These are phyloP conservation scores for Globisporangium mamillatum DNA, from an alignment of 352 stramenopile genomes.

Conservation along the genomic window DNA sequence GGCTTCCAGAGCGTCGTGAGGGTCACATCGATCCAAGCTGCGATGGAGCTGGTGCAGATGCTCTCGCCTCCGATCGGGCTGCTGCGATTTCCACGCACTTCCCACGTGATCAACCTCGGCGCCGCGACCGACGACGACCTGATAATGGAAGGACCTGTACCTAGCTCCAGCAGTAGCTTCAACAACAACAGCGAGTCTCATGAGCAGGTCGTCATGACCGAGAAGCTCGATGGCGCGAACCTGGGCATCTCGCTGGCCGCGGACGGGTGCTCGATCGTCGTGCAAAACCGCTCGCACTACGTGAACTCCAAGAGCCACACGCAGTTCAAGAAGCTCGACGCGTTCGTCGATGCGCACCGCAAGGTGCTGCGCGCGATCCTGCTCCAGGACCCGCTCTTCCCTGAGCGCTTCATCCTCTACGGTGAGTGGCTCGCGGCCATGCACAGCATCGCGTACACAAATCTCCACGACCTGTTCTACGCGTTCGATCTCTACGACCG, in stretches of 20 bases:
- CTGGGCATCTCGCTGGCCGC: conserved; percentile 67
- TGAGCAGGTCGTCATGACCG: conserved; percentile 52
- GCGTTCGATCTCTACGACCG: conserved; percentile 82
- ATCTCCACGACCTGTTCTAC: conserved; percentile 65
- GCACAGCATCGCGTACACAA: conserved; percentile 79
- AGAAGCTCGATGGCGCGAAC: conserved; percentile 88
- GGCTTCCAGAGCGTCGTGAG: conserved; percentile 51
- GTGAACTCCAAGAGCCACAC: conserved; percentile 50
- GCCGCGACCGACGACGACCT: conserved; percentile 57
- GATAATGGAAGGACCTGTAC: conserved; percentile 21
- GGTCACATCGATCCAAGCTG: conserved; percentile 50
- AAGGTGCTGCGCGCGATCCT: conserved; percentile 45
- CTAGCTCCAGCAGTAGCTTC: background rate
- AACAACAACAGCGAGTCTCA: conserved; percentile 5
- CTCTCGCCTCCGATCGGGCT: conserved; percentile 40
- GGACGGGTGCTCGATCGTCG: conserved; percentile 42
- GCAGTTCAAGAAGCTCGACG: conserved; percentile 67
- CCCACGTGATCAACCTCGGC: conserved; percentile 57
- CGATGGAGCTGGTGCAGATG: conserved; percentile 27
- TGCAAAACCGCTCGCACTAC: conserved; percentile 79
- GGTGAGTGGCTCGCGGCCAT: conserved; percentile 80
- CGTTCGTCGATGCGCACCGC: conserved; percentile 45
- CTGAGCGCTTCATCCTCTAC: conserved; percentile 72
- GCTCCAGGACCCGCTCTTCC: conserved; percentile 44
- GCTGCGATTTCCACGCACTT: conserved; percentile 60